These are phyloP conservation scores for Wickerhamiella alocasiicola DNA, from an alignment of 805 yeast species.

Conservation along the genomic window DNA sequence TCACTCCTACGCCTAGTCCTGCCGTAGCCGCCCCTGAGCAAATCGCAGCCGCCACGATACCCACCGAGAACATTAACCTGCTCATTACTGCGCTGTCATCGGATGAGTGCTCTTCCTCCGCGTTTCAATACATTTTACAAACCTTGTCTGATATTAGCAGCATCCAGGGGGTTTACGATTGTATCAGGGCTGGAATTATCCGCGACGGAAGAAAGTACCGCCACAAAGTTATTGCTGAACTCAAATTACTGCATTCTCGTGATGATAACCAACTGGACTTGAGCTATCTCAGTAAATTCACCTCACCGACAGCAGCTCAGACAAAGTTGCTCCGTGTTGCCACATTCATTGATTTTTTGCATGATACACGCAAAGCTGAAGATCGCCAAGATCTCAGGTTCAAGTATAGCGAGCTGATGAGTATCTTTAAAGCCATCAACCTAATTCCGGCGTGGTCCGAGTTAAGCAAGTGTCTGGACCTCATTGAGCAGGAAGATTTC, in stretches of 20 bases:
- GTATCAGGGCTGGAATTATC: constrained; percentile 4
- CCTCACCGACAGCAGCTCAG: constrained; percentile 73
- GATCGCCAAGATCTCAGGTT: constrained; percentile 15
- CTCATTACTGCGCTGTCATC: constrained; percentile 58
- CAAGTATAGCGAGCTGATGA: constrained; percentile 19
- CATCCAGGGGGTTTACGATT: constrained; percentile 30
- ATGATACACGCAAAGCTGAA: constrained; percentile 32
- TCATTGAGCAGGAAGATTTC: constrained; percentile 39
- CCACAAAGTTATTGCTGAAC: constrained; percentile 4
- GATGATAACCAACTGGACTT: constrained; percentile 37
- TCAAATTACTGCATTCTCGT: constrained; percentile 1
- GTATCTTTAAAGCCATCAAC: constrained; percentile 42
- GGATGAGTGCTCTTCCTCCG: constrained; percentile 73
- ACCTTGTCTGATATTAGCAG: constrained; percentile 65
- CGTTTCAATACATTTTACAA: constrained; percentile 72
- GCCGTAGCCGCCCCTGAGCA: too few species aligned
- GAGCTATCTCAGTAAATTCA: constrained; percentile 50
- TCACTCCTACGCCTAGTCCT: too few species aligned
- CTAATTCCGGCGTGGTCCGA: constrained; percentile 66
- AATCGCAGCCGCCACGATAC: background rate
- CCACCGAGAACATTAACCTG: constrained; percentile 30
- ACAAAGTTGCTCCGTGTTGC: constrained; percentile 74
- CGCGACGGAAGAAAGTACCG: constrained; percentile 8
- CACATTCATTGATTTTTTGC: constrained; percentile 78
- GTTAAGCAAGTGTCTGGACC: constrained; percentile 63